phyloP scores from a whole-genome alignment of 2,329 filamentous ascomycete genomes.

The Phaeomoniella chlamydospora region DNA sequence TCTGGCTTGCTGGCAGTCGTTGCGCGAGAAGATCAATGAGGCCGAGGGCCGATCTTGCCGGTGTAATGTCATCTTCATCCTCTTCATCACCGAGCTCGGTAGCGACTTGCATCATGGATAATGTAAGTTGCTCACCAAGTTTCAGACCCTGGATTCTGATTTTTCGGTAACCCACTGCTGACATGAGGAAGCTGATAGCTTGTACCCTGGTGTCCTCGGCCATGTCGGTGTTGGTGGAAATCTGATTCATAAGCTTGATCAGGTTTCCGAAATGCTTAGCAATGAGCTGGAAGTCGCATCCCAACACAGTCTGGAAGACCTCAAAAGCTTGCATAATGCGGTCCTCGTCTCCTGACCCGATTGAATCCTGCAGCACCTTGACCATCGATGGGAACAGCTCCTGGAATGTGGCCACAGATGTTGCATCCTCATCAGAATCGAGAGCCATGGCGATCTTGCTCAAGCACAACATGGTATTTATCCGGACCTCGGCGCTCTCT shows the following conservation, averaged over 20 bases:
- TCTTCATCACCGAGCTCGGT: slow-evolving; percentile 72
- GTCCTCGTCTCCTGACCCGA: slow-evolving; percentile 71
- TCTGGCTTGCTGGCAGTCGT: slow-evolving; percentile 81
- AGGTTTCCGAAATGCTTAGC: slow-evolving; percentile 79
- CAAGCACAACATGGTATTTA: slow-evolving; percentile 86
- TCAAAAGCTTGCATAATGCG: slow-evolving; percentile 84
- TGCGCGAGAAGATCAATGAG: slow-evolving; percentile 80
- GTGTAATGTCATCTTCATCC: slow-evolving; percentile 74
- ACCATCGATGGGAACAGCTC: slow-evolving; percentile 77
- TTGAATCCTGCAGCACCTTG: slow-evolving; percentile 68
- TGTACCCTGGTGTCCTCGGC: slow-evolving; percentile 80
- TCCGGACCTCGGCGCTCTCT: slow-evolving; percentile 78
- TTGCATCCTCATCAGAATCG: slow-evolving; percentile 70
- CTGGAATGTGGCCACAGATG: slow-evolving; percentile 62
- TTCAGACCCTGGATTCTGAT: slow-evolving; percentile 88
- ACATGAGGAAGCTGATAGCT: slow-evolving; percentile 85
- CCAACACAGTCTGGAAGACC: slow-evolving; percentile 89
- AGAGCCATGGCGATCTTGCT: slow-evolving; percentile 78
- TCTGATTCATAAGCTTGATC: slow-evolving; percentile 83
- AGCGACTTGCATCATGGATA: slow-evolving; percentile 76
- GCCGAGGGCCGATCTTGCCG: slow-evolving; percentile 69
- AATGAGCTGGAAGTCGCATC: slow-evolving; percentile 73
- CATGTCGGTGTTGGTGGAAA: slow-evolving; percentile 60
- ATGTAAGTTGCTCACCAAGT: slow-evolving; percentile 74
- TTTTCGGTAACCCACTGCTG: slow-evolving; percentile 80